Conservation (phyloP, 306 rosid genomes). For the Lathyrus oleraceus region DNA sequence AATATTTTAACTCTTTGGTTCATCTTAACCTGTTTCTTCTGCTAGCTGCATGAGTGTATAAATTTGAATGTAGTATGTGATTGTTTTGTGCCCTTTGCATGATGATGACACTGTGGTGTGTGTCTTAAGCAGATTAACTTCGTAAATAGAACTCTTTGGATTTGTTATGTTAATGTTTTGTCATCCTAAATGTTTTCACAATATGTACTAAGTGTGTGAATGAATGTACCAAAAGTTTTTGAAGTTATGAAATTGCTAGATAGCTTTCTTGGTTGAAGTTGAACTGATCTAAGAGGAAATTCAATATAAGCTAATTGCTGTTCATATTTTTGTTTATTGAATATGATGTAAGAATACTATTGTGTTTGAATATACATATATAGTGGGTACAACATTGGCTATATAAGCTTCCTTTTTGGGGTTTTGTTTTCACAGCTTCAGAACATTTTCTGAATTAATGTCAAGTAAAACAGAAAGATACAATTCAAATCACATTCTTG, state of each 20-base stretch:
- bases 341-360: constrained; percentile 9
- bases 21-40: constrained; percentile 26
- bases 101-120: neutral
- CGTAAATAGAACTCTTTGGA: neutral
- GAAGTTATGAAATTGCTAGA: constrained; percentile 5
- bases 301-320: neutral
- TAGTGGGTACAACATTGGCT: neutral
- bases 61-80: constrained; percentile 7
- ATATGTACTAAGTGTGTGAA: neutral
- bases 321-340: constrained; percentile 1
- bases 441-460: neutral
- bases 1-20: constrained; percentile 6
- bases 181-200: neutral
- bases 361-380: constrained; percentile 11
- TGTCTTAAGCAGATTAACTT: constrained; percentile 12
- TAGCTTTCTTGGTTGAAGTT: constrained; percentile 18
- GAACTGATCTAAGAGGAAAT: neutral
- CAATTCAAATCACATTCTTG: neutral
- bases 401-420: neutral
- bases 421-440: neutral
- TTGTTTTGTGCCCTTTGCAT: constrained; percentile 6
- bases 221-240: neutral
- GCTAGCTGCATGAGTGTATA: constrained; percentile 2
- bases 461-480: neutral
- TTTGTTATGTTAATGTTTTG: constrained; percentile 5